A percentile compares a stretch with the other conserved stretches of the same genome.
Evolutionary conservation across 768 basidiomycete genomes (phyloP).

Genomic region (Auriculariales sp.): DNA sequence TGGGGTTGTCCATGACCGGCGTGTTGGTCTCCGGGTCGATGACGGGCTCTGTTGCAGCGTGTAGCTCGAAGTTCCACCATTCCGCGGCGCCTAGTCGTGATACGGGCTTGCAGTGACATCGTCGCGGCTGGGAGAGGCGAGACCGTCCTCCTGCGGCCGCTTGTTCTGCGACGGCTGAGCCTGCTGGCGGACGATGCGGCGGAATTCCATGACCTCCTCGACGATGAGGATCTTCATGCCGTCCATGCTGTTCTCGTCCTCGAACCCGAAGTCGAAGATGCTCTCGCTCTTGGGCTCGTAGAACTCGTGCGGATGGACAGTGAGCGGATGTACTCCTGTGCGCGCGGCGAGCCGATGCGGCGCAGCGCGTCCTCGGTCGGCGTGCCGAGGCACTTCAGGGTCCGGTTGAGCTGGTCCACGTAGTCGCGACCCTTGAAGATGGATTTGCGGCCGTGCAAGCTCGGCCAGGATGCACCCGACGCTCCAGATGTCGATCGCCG

Average conservation of each 20-base stretch:
- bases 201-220: constrained; percentile 81
- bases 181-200: constrained; percentile 76
- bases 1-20: too few species aligned
- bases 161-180: constrained; percentile 58
- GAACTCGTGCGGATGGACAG: too few species aligned
- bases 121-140: too few species aligned
- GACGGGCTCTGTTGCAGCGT: too few species aligned
- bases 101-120: too few species aligned
- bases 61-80: too few species aligned
- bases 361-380: too few species aligned
- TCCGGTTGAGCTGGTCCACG: constrained; percentile 76
- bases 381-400: constrained; percentile 72
- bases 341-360: too few species aligned
- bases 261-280: constrained; percentile 85
- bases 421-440: constrained; percentile 91
- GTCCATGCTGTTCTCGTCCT: constrained; percentile 90
- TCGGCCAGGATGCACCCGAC: constrained; percentile 93
- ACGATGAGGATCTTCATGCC: constrained; percentile 96
- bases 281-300: constrained; percentile 78
- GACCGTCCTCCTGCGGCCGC: constrained; percentile 52
- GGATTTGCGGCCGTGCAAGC: constrained; percentile 86
- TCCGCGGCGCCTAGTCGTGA: too few species aligned
- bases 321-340: too few species aligned
- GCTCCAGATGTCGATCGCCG: constrained; percentile 91
- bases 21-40: too few species aligned